Evolutionary conservation across 2,329 filamentous ascomycete genomes (phyloP).

Genomic region (Trichoderma citrinoviride): DNA sequence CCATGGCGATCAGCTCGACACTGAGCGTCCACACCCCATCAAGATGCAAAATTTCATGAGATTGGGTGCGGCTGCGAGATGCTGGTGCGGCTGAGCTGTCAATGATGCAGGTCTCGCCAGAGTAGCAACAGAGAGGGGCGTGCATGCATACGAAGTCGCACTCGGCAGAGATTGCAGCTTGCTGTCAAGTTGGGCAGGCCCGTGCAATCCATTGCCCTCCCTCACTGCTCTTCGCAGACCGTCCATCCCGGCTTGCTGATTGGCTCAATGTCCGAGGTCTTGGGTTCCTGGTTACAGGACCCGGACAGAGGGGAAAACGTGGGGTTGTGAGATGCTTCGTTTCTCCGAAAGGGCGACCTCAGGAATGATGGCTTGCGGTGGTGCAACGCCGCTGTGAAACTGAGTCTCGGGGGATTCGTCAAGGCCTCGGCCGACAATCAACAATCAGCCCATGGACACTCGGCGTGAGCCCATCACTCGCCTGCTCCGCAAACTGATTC

Average conservation of each 20-base stretch:
- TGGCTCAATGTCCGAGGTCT: not conserved
- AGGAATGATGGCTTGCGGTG: not conserved
- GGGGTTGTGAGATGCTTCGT: not conserved
- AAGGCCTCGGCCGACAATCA: not conserved
- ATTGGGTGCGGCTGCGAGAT: conserved; percentile 18
- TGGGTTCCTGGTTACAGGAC: not conserved
- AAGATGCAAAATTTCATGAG: conserved; percentile 12
- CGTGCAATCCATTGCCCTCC: not conserved
- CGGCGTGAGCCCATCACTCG: not conserved
- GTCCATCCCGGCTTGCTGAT: not conserved
- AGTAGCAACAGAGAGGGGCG: not conserved
- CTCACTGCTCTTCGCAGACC: not conserved
- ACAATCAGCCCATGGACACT: not conserved
- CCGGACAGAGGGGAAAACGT: not conserved
- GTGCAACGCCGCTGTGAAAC: not conserved
- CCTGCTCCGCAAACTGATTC: not conserved
- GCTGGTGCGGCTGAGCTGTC: conserved; percentile 17
- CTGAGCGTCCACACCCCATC: not conserved
- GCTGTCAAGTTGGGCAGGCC: not conserved
- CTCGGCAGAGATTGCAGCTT: not conserved
- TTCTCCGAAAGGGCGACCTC: not conserved
- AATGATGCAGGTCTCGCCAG: conserved; percentile 13
- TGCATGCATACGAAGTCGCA: not conserved
- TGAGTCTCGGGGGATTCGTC: not conserved
- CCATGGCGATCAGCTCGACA: not conserved